phyloP scores from a whole-genome alignment of 2,329 filamentous ascomycete genomes.

The Fusarium pseudonygamai region DNA sequence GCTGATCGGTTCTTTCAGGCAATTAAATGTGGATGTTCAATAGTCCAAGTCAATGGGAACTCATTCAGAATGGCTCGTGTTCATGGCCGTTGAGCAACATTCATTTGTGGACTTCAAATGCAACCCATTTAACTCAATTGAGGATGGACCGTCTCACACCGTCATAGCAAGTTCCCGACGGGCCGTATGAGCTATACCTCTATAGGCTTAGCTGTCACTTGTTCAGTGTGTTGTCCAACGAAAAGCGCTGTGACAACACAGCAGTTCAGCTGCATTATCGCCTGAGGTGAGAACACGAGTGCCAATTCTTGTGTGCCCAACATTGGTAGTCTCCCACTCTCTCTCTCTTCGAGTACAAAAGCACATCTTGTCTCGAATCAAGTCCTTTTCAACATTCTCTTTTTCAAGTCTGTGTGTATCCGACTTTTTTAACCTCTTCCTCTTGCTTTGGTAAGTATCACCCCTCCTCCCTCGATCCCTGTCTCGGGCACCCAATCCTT shows the following conservation, averaged over 20 bases:
- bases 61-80: neutral
- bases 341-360: constrained; percentile 5
- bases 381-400: neutral
- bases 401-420: neutral
- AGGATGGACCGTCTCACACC: constrained; percentile 6
- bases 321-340: neutral
- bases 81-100: neutral
- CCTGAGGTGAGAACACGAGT: constrained; percentile 23
- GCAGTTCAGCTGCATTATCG: constrained; percentile 20
- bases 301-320: constrained; percentile 22
- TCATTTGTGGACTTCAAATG: neutral
- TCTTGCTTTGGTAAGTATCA: constrained; percentile 21
- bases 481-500: constrained; percentile 13
- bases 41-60: neutral
- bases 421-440: neutral
- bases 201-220: constrained; percentile 7
- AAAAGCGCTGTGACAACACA: constrained; percentile 33
- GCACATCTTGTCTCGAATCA: neutral
- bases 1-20: neutral
- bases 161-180: constrained; percentile 31
- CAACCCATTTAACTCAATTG: neutral
- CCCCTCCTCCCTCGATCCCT: neutral
- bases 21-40: neutral
- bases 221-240: constrained; percentile 8
- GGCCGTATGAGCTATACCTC: constrained; percentile 15